Evolutionary conservation across 495 filamentous ascomycete species (phyloP).

Genomic region (Neurospora tetrasperma): DNA sequence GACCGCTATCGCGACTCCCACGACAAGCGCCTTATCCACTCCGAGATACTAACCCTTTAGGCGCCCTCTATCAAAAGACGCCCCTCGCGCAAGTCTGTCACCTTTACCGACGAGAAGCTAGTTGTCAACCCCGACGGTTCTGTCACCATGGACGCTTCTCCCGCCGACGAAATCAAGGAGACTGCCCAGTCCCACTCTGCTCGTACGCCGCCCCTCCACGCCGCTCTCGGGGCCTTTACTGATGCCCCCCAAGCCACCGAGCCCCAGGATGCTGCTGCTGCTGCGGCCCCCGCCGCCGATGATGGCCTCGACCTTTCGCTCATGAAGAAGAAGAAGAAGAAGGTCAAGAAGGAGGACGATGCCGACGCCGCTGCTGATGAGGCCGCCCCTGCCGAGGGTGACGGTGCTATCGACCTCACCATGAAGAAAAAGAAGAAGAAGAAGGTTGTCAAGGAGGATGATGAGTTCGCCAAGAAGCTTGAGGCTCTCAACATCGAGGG

Average conservation of each 20-base stretch:
- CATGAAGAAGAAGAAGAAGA: conserved; percentile 70
- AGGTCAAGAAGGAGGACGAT: conserved; percentile 56
- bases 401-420: conserved; percentile 44
- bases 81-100: conserved; percentile 68
- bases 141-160: conserved; percentile 54
- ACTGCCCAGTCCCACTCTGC: conserved; percentile 59
- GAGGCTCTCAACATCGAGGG: conserved; percentile 71
- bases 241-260: conserved; percentile 43
- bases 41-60: conserved; percentile 23
- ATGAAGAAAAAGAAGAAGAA: conserved; percentile 98
- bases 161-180: conserved; percentile 54
- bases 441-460: conserved; percentile 60
- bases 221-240: conserved; percentile 41
- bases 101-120: conserved; percentile 73
- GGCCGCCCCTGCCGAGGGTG: conserved; percentile 15
- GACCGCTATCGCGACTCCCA: conserved; percentile 1
- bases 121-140: conserved; percentile 79
- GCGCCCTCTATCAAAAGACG: conserved; percentile 44
- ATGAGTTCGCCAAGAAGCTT: conserved; percentile 48
- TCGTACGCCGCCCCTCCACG: conserved; percentile 47
- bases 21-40: conserved; percentile 1
- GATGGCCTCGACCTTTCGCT: conserved; percentile 36
- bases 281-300: conserved; percentile 39
- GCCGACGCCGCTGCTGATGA: conserved; percentile 45
- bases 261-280: conserved; percentile 18